Evolutionary conservation across 257 asterid genomes (phyloP), one percentile per base, ranked within the genome.

Genomic region (Cruciata laevipes): DNA sequence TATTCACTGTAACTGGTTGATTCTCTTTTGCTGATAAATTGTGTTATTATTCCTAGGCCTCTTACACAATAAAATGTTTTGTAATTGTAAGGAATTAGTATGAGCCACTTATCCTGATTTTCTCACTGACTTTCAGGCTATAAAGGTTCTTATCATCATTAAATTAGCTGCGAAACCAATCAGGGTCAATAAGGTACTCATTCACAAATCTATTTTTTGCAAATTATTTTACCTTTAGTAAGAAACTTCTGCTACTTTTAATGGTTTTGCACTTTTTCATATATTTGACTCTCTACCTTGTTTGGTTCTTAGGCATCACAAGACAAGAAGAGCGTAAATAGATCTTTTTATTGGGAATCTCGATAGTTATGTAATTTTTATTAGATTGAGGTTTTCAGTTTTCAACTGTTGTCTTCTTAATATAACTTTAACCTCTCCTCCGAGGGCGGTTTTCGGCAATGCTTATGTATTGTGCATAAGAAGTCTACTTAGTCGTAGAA

Each of bases 341-440:
- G 90, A 93, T 82, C 89, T 93, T 72, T 93, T 93, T 53, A 87
- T 93, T 64, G 97, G 98, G 74, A 90, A 93, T 75, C 98, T 93
- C 69, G 98, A 93, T 67, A n/a, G n/a, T n/a, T n/a, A n/a, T n/a
- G n/a, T n/a, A n/a, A n/a, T n/a, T n/a, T n/a, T n/a, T n/a, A n/a
- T n/a, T n/a, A n/a, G n/a, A n/a, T n/a, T n/a, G n/a, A n/a, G n/a
- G n/a, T n/a, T n/a, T n/a, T n/a, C n/a, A n/a, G n/a, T n/a, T n/a
- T n/a, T n/a, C n/a, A n/a, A n/a, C n/a, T n/a, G n/a, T n/a, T n/a
- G n/a, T n/a, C n/a, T n/a, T n/a, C n/a, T n/a, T n/a, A n/a, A n/a
- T n/a, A n/a, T n/a, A n/a, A n/a, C n/a, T n/a, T n/a, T n/a, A n/a
- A n/a, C n/a, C n/a, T n/a, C n/a, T n/a, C n/a, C n/a, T n/a, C n/a